These are phyloP conservation scores for Aphanomyces stellatus DNA, from an alignment of 352 stramenopile species.

Conservation along the genomic window DNA sequence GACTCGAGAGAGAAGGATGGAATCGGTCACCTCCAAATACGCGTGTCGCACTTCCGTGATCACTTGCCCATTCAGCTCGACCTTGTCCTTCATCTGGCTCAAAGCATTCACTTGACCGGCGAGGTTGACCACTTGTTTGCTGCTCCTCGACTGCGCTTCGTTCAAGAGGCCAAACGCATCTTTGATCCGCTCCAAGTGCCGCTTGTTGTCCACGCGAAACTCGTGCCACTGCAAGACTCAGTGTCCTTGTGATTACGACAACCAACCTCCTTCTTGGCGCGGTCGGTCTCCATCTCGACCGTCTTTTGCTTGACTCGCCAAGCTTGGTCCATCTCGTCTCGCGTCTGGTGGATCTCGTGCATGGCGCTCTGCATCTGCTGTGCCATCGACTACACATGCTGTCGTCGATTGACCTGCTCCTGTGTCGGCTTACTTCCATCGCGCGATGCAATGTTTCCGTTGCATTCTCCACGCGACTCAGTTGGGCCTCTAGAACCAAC, in stretches of 20 bases:
- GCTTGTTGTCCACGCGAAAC: neutral
- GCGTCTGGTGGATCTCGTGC: neutral
- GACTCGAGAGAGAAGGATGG: neutral
- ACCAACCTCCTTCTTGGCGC: neutral
- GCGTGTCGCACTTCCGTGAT: neutral
- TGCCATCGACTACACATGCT: neutral
- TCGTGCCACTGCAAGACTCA: neutral
- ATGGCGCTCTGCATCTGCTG: neutral
- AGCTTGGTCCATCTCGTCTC: neutral
- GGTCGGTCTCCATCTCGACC: neutral
- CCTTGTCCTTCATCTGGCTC: neutral
- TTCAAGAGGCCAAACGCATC: constrained; percentile 1
- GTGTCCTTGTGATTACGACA: neutral
- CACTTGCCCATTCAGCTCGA: neutral
- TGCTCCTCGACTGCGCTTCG: neutral
- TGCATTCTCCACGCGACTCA: no score
- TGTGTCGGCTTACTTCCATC: no score
- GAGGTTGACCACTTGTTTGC: neutral
- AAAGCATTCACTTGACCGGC: neutral
- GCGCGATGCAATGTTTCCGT: no score
- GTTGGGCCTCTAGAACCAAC: no score
- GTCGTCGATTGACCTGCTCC: no score
- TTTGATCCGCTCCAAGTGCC: neutral
- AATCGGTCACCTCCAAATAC: neutral
- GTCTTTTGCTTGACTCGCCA: neutral